These are phyloP conservation scores for Cladorrhinum sp. DNA, from an alignment of 2,329 filamentous ascomycete genomes.

Conservation along the genomic window DNA sequence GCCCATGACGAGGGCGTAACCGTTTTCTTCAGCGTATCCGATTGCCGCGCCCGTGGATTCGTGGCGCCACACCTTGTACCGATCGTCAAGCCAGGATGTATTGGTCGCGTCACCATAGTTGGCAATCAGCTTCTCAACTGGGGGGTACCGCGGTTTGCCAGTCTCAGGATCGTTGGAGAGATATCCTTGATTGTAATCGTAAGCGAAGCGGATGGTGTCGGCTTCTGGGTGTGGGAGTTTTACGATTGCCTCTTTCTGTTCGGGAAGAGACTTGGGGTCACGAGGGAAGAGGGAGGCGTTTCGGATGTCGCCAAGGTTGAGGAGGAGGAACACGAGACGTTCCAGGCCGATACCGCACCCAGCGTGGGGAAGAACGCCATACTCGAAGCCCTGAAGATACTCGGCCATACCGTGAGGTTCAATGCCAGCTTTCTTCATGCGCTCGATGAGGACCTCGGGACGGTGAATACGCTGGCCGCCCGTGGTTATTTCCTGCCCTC, in stretches of 20 bases:
- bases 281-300: slow-evolving; percentile 84
- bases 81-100: slow-evolving; percentile 88
- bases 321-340: slow-evolving; percentile 79
- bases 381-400: slow-evolving; percentile 84
- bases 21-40: slow-evolving; percentile 71
- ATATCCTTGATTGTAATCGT: slow-evolving; percentile 33
- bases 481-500: slow-evolving; percentile 88
- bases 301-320: slow-evolving; percentile 85
- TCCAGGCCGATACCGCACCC: slow-evolving; percentile 89
- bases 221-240: slow-evolving; percentile 82
- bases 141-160: slow-evolving; percentile 54
- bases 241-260: slow-evolving; percentile 46
- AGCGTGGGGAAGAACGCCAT: slow-evolving; percentile 83
- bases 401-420: slow-evolving; percentile 82
- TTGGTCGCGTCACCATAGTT: slow-evolving; percentile 95
- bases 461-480: slow-evolving; percentile 93
- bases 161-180: slow-evolving; percentile 27
- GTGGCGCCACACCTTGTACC: slow-evolving; percentile 86
- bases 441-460: slow-evolving; percentile 66
- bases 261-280: slow-evolving; percentile 82
- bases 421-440: slow-evolving; percentile 73
- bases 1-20: slow-evolving; percentile 66
- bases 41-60: slow-evolving; percentile 74
- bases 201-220: slow-evolving; percentile 68
- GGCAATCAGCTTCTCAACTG: slow-evolving; percentile 82